These are phyloP conservation scores for Magnaporthiopsis rhizophila DNA, from an alignment of 2,329 filamentous ascomycete species.

Conservation along the genomic window DNA sequence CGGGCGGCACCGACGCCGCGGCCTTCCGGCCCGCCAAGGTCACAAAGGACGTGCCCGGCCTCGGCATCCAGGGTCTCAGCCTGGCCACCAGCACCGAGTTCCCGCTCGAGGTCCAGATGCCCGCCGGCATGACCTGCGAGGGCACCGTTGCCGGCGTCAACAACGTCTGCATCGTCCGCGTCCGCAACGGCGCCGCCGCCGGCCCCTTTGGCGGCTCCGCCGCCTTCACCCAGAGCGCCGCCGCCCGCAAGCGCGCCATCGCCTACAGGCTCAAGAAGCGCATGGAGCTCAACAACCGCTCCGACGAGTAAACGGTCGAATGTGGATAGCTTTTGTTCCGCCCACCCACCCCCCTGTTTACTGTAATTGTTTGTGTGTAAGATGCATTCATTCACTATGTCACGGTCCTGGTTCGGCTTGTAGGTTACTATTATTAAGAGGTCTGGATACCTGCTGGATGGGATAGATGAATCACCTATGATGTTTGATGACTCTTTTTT, in stretches of 20 bases:
- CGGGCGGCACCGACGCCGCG: constrained; percentile 49
- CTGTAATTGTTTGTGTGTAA: neutral
- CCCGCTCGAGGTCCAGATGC: constrained; percentile 57
- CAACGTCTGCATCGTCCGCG: constrained; percentile 58
- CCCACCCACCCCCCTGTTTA: neutral
- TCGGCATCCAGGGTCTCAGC: constrained; percentile 47
- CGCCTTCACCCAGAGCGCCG: constrained; percentile 54
- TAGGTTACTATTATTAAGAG: neutral
- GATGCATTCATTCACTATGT: neutral
- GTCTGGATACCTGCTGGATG: neutral
- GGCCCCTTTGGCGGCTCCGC: constrained; percentile 61
- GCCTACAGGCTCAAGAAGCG: constrained; percentile 39
- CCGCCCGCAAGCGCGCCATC: constrained; percentile 54
- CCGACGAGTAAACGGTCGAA: neutral
- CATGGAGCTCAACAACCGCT: constrained; percentile 5
- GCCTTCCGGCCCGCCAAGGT: constrained; percentile 55
- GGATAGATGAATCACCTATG: neutral
- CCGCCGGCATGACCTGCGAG: constrained; percentile 56
- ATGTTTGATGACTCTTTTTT: neutral
- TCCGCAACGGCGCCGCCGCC: constrained; percentile 53
- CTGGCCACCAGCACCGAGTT: constrained; percentile 55
- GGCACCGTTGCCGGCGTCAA: constrained; percentile 48
- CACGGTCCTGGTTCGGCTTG: neutral
- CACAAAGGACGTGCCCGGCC: constrained; percentile 53
- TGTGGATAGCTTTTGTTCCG: neutral